These are phyloP conservation scores for Chlamydomonas asymmetrica DNA, from an alignment of 139 green algal species.

Conservation along the genomic window DNA sequence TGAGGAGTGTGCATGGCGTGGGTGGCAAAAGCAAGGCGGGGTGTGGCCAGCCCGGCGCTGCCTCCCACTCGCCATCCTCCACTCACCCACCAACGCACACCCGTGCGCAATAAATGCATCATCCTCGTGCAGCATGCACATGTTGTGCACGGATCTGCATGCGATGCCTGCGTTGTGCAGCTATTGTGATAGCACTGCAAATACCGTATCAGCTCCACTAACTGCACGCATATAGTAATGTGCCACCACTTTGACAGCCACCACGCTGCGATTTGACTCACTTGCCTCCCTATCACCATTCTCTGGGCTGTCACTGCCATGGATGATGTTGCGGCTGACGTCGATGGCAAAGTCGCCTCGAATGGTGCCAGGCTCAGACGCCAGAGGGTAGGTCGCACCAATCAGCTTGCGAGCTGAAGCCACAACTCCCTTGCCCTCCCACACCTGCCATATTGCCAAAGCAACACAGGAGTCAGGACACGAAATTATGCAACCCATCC, in stretches of 20 bases:
- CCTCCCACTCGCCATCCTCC: too few relatives aligned
- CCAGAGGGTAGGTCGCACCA: constrained; percentile 93
- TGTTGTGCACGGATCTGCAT: not conserved
- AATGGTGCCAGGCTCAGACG: constrained; percentile 93
- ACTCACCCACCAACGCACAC: too few relatives aligned
- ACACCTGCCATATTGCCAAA: constrained; percentile 64
- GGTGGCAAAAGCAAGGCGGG: too few relatives aligned
- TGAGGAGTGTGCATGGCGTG: too few relatives aligned
- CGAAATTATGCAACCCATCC: too few relatives aligned
- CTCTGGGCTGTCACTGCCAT: constrained; percentile 88
- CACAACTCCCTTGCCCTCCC: constrained; percentile 95
- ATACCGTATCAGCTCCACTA: not conserved
- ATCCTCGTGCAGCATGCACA: too few relatives aligned
- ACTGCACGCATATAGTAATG: too few relatives aligned
- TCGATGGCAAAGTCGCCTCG: constrained; percentile 82
- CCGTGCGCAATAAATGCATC: too few relatives aligned
- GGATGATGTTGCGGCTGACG: constrained; percentile 94
- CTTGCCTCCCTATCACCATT: constrained; percentile 91
- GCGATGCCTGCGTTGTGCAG: not conserved
- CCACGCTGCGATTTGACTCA: constrained; percentile 28
- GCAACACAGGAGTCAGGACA: too few relatives aligned
- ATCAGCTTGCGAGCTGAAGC: constrained; percentile 90
- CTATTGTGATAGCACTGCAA: too few relatives aligned
- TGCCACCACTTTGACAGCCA: not conserved
- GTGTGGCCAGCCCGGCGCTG: too few relatives aligned